Base-by-base conservation (phyloP, 768 basidiomycete genomes). In the Xerocomus spinulosus region DNA sequence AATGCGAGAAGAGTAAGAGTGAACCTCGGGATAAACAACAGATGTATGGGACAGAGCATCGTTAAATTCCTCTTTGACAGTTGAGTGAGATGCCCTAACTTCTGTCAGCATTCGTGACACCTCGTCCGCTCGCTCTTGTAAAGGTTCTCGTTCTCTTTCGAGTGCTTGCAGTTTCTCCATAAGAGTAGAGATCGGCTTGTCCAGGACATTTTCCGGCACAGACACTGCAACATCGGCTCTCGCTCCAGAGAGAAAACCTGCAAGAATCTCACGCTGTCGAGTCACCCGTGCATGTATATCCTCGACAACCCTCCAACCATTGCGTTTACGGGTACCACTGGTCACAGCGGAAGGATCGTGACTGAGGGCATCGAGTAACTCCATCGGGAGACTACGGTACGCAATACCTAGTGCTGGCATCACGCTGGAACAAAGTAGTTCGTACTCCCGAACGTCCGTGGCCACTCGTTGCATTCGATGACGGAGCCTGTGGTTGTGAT, bases 311-410 rank as follows among this genome's bases (percentile, higher is more conserved):
- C 75, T 72, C 82, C 83, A 90, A 9, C 86, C 79, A 42, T 68
- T 71, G 24, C 75, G 72, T 35, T 77, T 72, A 39, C 82, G 77
- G 0, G 87, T 86, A 6, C 76, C 68, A 15, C 83, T 76, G 3
- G 80, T 85, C 17, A 88, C 81, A n/a, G 82, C 80, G 3, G 85
- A 79, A 40, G 87, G 87, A 60, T 91, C 87, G 50, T 86, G 85
- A 30, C 75, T 78, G 57, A 88, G 81, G 3, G 86, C 83, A 41
- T 89, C 87, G 30, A 87, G 64, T 7, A 90, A 72, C 18, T 87
- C 84, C 53, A 71, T 70, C 7, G 87, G 82, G 33, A 90, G 70
- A 32, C 70, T 68, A 14, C 59, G 68, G 53, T 80, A 71, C 8
- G 71, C 62, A 24, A 78, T 62, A 14, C 74, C 79, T 20, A 83